Percentiles rank a stretch among this genome's conserved stretches.
Conservation (phyloP, 139 green algal species). For the Monoraphidium neglectum region DNA sequence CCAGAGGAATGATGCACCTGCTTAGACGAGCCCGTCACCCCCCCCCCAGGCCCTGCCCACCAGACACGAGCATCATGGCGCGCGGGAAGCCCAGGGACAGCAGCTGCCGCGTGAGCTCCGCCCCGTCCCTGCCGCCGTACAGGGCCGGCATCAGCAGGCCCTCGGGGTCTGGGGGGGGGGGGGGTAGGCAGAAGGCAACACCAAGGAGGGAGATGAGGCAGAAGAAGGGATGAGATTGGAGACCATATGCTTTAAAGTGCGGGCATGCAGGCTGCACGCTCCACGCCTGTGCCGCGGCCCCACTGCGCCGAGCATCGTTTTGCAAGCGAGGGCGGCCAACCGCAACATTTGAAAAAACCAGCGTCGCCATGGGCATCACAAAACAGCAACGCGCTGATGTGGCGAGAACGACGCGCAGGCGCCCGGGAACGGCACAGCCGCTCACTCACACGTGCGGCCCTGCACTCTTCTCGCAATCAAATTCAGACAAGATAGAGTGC, state of each 20-base stretch:
- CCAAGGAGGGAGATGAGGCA: too few species aligned
- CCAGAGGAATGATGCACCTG: too few species aligned
- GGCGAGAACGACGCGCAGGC: not conserved
- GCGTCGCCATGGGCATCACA: not conserved
- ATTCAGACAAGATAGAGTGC: not conserved
- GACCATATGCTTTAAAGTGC: too few species aligned
- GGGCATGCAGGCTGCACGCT: too few species aligned
- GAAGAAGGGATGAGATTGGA: too few species aligned
- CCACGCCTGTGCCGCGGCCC: too few species aligned
- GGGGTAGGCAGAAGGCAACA: not conserved
- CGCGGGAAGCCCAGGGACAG: conserved; percentile 42
- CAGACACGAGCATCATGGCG: conserved; percentile 45
- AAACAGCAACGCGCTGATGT: not conserved
- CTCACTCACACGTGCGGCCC: not conserved
- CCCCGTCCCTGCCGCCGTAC: conserved; percentile 48
- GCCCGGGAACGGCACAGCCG: not conserved
- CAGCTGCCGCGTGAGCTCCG: conserved; percentile 43
- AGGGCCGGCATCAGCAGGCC: conserved; percentile 60
- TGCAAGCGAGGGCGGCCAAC: not conserved
- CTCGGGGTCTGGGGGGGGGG: not conserved
- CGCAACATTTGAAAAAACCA: not conserved
- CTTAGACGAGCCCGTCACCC: too few species aligned
- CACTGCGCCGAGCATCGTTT: too few species aligned
- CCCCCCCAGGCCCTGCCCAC: not conserved
- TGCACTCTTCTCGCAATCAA: not conserved